A percentile compares a stretch with the other conserved stretches of the same genome.
Evolutionary conservation across 169 alveolate genomes (phyloP).

Genomic region (Plasmodium gonderi): DNA sequence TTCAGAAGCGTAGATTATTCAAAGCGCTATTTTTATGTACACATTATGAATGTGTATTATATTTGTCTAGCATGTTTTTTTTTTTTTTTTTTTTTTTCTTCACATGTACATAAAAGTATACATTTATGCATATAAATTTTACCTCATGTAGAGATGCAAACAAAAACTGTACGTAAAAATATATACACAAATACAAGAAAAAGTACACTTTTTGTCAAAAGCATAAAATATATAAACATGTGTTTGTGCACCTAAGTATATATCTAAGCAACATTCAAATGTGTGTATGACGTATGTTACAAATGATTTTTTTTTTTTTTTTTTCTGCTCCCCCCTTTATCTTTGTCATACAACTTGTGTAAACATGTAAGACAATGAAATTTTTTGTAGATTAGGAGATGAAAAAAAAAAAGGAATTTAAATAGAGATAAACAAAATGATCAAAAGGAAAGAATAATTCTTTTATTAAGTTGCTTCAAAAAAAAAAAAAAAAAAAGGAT

Average conservation of each 20-base stretch:
- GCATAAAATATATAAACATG: neutral
- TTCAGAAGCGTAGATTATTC: neutral
- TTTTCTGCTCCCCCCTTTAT: neutral
- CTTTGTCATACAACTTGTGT: neutral
- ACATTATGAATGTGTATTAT: too few relatives aligned
- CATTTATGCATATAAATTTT: neutral
- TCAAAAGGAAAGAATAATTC: constrained; percentile 4
- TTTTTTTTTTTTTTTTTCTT: too few relatives aligned
- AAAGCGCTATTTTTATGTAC: too few relatives aligned
- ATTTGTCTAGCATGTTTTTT: too few relatives aligned
- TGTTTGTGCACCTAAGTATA: neutral
- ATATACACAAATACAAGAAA: neutral
- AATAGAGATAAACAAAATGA: constrained; percentile 9
- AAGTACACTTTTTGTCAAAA: neutral
- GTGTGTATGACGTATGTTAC: neutral
- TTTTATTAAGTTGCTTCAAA: neutral
- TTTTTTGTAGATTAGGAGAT: neutral
- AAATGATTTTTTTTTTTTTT: neutral
- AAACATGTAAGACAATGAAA: constrained; percentile 18
- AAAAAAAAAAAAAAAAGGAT: neutral
- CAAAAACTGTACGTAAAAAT: neutral
- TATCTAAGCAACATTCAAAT: neutral
- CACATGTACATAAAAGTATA: too few relatives aligned
- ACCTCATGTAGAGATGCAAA: too few relatives aligned
- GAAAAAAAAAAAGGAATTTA: neutral